A percentile compares a stretch with the other conserved stretches of the same genome.
These are phyloP conservation scores for Alternaria atra DNA, from an alignment of 2,329 filamentous ascomycete genomes.

Conservation along the genomic window DNA sequence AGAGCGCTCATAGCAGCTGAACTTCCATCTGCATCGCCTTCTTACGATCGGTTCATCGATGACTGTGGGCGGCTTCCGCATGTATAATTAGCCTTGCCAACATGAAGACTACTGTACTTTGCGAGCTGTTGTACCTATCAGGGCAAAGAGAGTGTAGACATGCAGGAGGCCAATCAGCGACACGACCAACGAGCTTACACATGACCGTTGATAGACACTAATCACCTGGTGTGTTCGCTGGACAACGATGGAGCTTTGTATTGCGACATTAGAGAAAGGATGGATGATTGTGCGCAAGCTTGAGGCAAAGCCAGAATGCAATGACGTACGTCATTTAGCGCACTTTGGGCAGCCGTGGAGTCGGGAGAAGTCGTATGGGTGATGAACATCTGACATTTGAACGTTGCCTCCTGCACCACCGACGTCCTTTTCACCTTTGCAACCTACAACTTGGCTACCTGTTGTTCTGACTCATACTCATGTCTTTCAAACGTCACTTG, in stretches of 20 bases:
- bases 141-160: neutral
- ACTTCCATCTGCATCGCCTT: neutral
- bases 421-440: constrained; percentile 12
- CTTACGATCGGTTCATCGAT: neutral
- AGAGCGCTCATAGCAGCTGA: neutral
- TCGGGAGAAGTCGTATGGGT: constrained; percentile 19
- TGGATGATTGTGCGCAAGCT: neutral
- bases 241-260: neutral
- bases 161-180: constrained; percentile 9
- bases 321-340: constrained; percentile 32
- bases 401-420: constrained; percentile 17
- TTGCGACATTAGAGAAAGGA: neutral
- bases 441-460: constrained; percentile 17
- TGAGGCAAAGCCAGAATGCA: neutral
- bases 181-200: constrained; percentile 1
- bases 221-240: neutral
- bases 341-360: constrained; percentile 19
- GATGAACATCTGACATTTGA: constrained; percentile 13
- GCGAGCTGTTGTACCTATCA: neutral
- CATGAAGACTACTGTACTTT: neutral
- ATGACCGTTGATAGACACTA: neutral
- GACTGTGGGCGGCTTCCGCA: neutral
- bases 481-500: constrained; percentile 44
- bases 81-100: neutral
- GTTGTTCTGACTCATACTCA: constrained; percentile 41